These are phyloP conservation scores for Saturnispora saitoi DNA, from an alignment of 805 yeast genomes.

Conservation along the genomic window DNA sequence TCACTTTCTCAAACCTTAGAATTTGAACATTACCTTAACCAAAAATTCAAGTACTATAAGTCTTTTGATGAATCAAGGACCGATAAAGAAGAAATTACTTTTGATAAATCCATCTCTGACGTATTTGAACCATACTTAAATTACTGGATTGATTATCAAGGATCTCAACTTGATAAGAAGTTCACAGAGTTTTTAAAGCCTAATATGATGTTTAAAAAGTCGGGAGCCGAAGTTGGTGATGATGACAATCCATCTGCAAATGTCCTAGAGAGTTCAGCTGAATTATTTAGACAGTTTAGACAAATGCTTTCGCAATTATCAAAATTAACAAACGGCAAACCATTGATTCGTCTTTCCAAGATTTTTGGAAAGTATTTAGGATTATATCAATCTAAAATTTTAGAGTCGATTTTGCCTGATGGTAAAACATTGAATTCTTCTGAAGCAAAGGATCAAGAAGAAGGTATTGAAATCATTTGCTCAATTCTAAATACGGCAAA, in stretches of 20 bases:
- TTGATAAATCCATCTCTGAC: constrained; percentile 41
- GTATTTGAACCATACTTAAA: constrained; percentile 80
- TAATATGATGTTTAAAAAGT: constrained; percentile 39
- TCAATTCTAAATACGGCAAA: constrained; percentile 82
- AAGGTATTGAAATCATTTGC: constrained; percentile 58
- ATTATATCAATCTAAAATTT: constrained; percentile 46
- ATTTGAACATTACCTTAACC: constrained; percentile 67
- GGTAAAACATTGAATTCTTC: constrained; percentile 22
- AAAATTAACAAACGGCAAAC: constrained; percentile 43
- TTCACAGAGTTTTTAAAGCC: constrained; percentile 56
- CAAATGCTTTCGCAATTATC: constrained; percentile 64
- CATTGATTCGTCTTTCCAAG: constrained; percentile 41
- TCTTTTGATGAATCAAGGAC: constrained; percentile 27
- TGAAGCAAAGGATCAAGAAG: constrained; percentile 36
- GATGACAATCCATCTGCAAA: constrained; percentile 26
- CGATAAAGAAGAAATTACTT: constrained; percentile 24
- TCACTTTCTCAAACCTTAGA: constrained; percentile 73
- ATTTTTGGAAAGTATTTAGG: constrained; percentile 60
- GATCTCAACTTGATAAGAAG: constrained; percentile 49
- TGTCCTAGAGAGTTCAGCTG: constrained; percentile 81
- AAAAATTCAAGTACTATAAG: constrained; percentile 42
- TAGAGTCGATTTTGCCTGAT: constrained; percentile 42
- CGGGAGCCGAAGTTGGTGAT: constrained; percentile 19
- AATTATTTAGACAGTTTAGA: constrained; percentile 71
- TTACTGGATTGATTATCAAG: constrained; percentile 84